These are phyloP conservation scores for Amniculicola lignicola DNA, from an alignment of 495 filamentous ascomycete genomes.

Conservation along the genomic window DNA sequence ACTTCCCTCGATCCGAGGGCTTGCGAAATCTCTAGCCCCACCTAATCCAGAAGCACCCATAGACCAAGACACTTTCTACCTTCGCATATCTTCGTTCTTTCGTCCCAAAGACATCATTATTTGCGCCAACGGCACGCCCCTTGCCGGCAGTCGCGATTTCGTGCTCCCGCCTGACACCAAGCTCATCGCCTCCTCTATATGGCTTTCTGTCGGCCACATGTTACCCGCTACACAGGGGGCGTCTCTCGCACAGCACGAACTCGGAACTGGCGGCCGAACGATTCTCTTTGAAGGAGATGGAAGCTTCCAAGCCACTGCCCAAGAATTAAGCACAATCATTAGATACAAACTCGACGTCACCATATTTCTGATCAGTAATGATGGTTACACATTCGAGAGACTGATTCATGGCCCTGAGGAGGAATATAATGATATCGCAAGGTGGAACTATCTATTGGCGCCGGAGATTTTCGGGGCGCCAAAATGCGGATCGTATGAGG, in stretches of 20 bases:
- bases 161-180: conserved; percentile 12
- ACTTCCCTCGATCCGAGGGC: conserved; percentile 2
- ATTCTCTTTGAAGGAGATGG: conserved; percentile 86
- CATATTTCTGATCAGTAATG: conserved; percentile 44
- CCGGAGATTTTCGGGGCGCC: conserved; percentile 48
- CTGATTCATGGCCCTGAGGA: conserved; percentile 60
- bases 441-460: conserved; percentile 61
- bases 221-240: conserved; percentile 49
- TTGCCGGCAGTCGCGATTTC: conserved; percentile 26
- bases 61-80: conserved; percentile 33
- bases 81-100: conserved; percentile 28
- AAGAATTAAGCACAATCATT: conserved; percentile 83
- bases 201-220: conserved; percentile 51
- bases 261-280: conserved; percentile 37
- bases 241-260: conserved; percentile 43
- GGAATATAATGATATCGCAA: conserved; percentile 73
- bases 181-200: conserved; percentile 44
- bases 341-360: conserved; percentile 70
- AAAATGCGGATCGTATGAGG: conserved; percentile 35
- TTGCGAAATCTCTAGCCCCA: background rate
- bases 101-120: conserved; percentile 33
- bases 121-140: conserved; percentile 27
- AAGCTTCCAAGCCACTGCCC: conserved; percentile 74
- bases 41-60: conserved; percentile 8
- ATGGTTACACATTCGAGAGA: conserved; percentile 51